Conservation (phyloP, 1,284 basidiomycete species). For the Cryptococcus sp. region DNA sequence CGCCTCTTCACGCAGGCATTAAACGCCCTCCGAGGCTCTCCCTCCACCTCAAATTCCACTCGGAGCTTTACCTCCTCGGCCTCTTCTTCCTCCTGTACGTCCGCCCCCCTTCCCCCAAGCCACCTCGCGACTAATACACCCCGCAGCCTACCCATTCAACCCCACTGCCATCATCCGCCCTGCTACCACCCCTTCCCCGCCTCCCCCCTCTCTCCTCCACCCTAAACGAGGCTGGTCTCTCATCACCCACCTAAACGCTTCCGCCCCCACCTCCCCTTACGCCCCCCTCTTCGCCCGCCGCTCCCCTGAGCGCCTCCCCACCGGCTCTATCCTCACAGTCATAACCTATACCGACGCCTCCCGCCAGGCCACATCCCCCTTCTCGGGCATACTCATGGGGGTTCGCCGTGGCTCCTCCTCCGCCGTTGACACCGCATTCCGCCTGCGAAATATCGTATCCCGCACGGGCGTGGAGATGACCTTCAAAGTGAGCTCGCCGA, state of each 20-base stretch:
- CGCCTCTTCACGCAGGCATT: conserved; percentile 5
- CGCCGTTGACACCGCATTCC: conserved; percentile 69
- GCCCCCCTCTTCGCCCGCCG: conserved; percentile 66
- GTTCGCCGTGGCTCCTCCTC: conserved; percentile 65
- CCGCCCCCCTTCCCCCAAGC: neutral
- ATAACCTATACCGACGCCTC: conserved; percentile 51
- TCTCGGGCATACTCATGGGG: conserved; percentile 80
- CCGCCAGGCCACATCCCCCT: conserved; percentile 66
- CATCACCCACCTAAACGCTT: conserved; percentile 68
- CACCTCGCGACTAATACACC: neutral
- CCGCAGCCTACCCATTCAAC: conserved; percentile 68
- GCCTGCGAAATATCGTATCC: conserved; percentile 80
- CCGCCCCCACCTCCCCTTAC: conserved; percentile 66
- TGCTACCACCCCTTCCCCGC: conserved; percentile 51
- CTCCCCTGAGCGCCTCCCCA: conserved; percentile 63
- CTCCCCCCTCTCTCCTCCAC: conserved; percentile 51
- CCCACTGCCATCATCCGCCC: conserved; percentile 59
- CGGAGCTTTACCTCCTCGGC: conserved; percentile 10
- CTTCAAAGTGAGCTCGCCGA: conserved; percentile 76
- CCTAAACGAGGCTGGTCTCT: conserved; percentile 65
- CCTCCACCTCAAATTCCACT: conserved; percentile 6
- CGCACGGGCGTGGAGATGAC: conserved; percentile 86
- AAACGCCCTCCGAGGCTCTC: conserved; percentile 2
- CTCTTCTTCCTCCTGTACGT: conserved; percentile 11
- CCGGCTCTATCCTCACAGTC: conserved; percentile 78